Percentiles rank a stretch among this genome's conserved stretches.
Evolutionary conservation across 1,139 yeast genomes (phyloP).

Genomic region (Pichia sp.): DNA sequence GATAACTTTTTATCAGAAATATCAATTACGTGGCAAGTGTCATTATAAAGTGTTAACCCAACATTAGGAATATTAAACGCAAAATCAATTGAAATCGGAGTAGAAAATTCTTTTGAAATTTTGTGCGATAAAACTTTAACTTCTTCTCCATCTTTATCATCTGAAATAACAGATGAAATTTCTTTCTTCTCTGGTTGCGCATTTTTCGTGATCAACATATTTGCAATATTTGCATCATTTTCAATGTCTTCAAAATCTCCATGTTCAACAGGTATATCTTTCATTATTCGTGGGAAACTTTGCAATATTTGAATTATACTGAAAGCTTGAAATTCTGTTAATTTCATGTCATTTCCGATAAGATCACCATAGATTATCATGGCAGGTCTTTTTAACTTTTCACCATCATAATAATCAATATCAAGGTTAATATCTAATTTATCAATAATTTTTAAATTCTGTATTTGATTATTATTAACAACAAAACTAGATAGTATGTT

Average conservation of each 20-base stretch:
- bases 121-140: not conserved
- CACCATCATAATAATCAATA: constrained; percentile 45
- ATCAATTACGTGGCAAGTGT: constrained; percentile 39
- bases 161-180: not conserved
- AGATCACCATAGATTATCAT: constrained; percentile 53
- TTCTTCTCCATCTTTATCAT: not conserved
- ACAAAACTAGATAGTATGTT: constrained; percentile 56
- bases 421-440: constrained; percentile 61
- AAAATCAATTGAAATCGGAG: constrained; percentile 33
- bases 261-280: constrained; percentile 33
- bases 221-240: constrained; percentile 56
- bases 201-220: constrained; percentile 27
- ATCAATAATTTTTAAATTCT: constrained; percentile 60
- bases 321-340: constrained; percentile 73
- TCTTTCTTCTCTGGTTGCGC: constrained; percentile 21
- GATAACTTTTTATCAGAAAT: constrained; percentile 49
- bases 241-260: constrained; percentile 47
- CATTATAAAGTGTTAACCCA: constrained; percentile 57
- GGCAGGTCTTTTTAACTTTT: constrained; percentile 40
- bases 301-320: constrained; percentile 52
- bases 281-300: constrained; percentile 53
- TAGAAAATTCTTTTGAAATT: not conserved
- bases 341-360: constrained; percentile 57
- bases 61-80: constrained; percentile 56
- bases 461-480: constrained; percentile 40